Percentiles rank a stretch among this genome's conserved stretches.
Evolutionary conservation across 306 rosid genomes (phyloP).

Genomic region (Vigna hirtella): DNA sequence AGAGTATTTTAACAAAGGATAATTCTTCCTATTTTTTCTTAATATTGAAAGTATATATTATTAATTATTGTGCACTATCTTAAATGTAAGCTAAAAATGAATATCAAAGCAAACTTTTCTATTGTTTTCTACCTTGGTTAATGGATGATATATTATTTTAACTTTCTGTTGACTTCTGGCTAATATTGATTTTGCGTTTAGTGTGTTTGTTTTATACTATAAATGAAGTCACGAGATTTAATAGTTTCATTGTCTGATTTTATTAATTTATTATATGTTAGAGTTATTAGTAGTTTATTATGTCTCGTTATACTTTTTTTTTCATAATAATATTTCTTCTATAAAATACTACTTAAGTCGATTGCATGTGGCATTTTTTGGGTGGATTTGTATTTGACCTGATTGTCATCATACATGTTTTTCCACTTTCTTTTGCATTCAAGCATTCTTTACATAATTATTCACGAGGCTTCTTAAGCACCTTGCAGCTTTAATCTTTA

Average conservation of each 20-base stretch:
- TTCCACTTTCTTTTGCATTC: neutral
- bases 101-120: neutral
- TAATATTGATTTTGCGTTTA: constrained; percentile 29
- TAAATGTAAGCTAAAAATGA: neutral
- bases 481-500: constrained; percentile 26
- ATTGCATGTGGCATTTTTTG: constrained; percentile 10
- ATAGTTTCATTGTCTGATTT: constrained; percentile 24
- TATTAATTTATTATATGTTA: neutral
- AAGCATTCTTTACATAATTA: constrained; percentile 23
- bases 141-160: neutral
- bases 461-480: constrained; percentile 1
- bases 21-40: neutral
- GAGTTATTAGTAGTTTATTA: neutral
- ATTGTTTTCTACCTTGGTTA: neutral
- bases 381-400: constrained; percentile 24
- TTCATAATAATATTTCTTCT: constrained; percentile 8
- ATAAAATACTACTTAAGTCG: constrained; percentile 27
- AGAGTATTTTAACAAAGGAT: neutral
- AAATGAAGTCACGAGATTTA: constrained; percentile 15
- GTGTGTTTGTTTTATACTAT: constrained; percentile 21
- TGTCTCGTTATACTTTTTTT: constrained; percentile 15
- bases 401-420: neutral
- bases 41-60: neutral
- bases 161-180: constrained; percentile 14
- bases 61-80: neutral